These are phyloP conservation scores for Lactifluus pinguis DNA, from an alignment of 768 basidiomycete species.

Conservation along the genomic window DNA sequence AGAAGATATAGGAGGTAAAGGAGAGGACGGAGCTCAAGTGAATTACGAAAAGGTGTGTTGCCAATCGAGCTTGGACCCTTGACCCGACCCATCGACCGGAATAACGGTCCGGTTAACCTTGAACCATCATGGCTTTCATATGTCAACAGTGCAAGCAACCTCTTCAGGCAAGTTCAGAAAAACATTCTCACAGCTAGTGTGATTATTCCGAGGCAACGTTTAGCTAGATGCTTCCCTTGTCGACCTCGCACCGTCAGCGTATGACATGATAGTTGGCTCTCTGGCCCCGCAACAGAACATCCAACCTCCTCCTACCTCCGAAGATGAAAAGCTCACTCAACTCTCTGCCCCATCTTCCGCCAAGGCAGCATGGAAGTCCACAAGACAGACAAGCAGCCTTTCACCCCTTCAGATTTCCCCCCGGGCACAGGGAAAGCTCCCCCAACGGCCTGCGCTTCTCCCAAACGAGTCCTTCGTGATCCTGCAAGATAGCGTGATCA, in stretches of 20 bases:
- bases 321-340: slow-evolving; percentile 38
- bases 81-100: neutral
- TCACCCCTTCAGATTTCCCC: slow-evolving; percentile 35
- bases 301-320: slow-evolving; percentile 30
- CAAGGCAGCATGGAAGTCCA: slow-evolving; percentile 56
- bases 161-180: slow-evolving; percentile 47
- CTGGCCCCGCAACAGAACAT: slow-evolving; percentile 47
- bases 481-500: slow-evolving; percentile 74
- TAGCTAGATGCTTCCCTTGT: slow-evolving; percentile 88
- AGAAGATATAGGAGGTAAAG: too few relatives aligned
- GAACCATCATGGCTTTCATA: slow-evolving; percentile 38
- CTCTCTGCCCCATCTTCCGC: slow-evolving; percentile 42
- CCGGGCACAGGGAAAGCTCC: slow-evolving; percentile 52
- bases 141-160: slow-evolving; percentile 93
- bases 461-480: slow-evolving; percentile 90
- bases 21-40: neutral
- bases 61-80: neutral
- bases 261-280: slow-evolving; percentile 73
- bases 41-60: neutral
- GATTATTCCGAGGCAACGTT: neutral
- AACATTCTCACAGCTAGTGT: neutral
- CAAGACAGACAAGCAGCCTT: slow-evolving; percentile 33
- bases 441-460: slow-evolving; percentile 41
- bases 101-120: neutral
- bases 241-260: slow-evolving; percentile 77